Conservation (phyloP, 352 stramenopile genomes). For the Phytophthora macrochlamydospora region DNA sequence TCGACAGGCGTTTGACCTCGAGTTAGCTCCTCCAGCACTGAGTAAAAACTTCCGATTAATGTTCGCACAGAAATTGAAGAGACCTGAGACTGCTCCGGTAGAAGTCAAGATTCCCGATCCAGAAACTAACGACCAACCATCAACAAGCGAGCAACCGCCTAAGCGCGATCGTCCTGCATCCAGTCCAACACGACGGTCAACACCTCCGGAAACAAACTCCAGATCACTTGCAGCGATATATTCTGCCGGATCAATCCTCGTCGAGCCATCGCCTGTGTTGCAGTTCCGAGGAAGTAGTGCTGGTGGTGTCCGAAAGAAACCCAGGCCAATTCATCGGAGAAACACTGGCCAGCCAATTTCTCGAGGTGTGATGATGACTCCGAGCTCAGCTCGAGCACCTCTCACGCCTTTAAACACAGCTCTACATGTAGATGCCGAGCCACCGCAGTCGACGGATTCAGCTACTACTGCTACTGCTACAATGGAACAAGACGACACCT, state of each 20-base stretch:
- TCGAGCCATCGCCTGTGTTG: conserved; percentile 56
- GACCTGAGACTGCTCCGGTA: background rate
- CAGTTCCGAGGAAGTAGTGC: conserved; percentile 36
- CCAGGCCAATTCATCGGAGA: conserved; percentile 13
- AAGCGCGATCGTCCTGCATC: conserved; percentile 10
- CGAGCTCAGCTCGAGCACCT: background rate
- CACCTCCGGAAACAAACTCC: conserved; percentile 25
- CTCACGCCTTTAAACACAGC: background rate
- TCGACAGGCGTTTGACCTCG: conserved; percentile 21
- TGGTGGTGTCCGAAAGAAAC: conserved; percentile 25
- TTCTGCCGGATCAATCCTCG: conserved; percentile 37
- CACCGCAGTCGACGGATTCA: too few relatives aligned
- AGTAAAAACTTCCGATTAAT: conserved; percentile 27
- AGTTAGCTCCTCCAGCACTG: conserved; percentile 18
- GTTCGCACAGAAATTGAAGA: conserved; percentile 22
- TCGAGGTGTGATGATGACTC: background rate
- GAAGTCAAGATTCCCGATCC: background rate
- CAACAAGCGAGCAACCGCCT: background rate
- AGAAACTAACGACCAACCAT: background rate
- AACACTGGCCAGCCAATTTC: conserved; percentile 17
- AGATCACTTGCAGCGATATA: conserved; percentile 40
- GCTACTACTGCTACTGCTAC: too few relatives aligned
- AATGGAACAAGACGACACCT: background rate
- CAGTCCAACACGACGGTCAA: conserved; percentile 9
- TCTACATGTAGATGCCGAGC: background rate